Percentiles rank a stretch among this genome's conserved stretches.
Evolutionary conservation across 148 eudicot genomes (phyloP).

Genomic region (Euryodendron excelsum): DNA sequence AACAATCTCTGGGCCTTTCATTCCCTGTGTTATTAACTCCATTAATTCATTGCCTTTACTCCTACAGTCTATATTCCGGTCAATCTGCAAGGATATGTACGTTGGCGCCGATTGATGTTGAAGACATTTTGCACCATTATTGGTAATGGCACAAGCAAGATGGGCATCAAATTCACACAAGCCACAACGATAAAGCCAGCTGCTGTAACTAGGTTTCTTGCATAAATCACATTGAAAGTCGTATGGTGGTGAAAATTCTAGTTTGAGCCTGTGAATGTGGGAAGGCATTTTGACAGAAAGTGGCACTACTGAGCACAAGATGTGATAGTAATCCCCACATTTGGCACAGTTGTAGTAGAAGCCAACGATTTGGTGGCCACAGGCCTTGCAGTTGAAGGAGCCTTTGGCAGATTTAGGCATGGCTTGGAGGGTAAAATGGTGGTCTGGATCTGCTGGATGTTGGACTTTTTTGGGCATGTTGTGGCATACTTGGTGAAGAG

Average conservation of each 20-base stretch:
- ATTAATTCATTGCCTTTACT: conserved; percentile 25
- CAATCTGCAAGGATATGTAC: neutral
- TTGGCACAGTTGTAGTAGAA: conserved; percentile 32
- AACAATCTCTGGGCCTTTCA: neutral
- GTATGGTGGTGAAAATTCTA: conserved; percentile 32
- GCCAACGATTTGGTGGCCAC: conserved; percentile 22
- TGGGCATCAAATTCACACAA: conserved; percentile 41
- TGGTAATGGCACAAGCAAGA: conserved; percentile 28
- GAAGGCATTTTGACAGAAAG: conserved; percentile 32
- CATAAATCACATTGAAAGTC: conserved; percentile 43
- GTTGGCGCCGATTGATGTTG: neutral
- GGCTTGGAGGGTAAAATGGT: conserved; percentile 24
- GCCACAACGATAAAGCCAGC: conserved; percentile 40
- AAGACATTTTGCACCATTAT: conserved; percentile 20
- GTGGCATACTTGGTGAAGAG: conserved; percentile 38
- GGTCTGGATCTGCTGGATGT: conserved; percentile 35
- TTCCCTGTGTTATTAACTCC: conserved; percentile 28
- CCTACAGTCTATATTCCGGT: neutral
- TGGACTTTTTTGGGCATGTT: conserved; percentile 32
- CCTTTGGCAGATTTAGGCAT: conserved; percentile 1
- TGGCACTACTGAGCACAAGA: conserved; percentile 33
- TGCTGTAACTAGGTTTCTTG: conserved; percentile 19
- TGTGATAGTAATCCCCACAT: conserved; percentile 30
- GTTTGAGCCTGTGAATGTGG: conserved; percentile 28
- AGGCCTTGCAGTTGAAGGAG: conserved; percentile 26